phyloP scores from a whole-genome alignment of 1,284 basidiomycete genomes.

The Ceratobasidium sp. region DNA sequence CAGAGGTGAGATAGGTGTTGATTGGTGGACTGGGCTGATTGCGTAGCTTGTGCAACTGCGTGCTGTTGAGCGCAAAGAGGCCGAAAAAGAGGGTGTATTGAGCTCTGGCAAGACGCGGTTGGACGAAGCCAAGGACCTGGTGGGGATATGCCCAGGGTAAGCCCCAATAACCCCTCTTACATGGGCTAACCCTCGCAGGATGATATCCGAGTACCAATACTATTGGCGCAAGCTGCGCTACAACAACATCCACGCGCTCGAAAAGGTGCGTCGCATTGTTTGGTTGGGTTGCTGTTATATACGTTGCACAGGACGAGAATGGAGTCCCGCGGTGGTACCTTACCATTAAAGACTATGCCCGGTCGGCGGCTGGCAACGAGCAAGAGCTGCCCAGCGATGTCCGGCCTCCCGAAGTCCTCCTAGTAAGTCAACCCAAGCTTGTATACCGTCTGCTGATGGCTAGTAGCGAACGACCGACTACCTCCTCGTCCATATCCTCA shows the following conservation, averaged over 20 bases:
- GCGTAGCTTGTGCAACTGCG: conserved; percentile 24
- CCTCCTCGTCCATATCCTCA: conserved; percentile 18
- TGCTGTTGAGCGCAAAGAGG: conserved; percentile 22
- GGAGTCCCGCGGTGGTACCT: conserved; percentile 25
- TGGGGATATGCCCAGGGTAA: conserved; percentile 32
- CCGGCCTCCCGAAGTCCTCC: conserved; percentile 16
- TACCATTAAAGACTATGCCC: conserved; percentile 32
- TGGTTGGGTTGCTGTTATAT: conserved; percentile 4
- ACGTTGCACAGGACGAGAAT: conserved; percentile 25
- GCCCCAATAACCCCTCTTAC: not conserved
- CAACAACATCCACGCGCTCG: conserved; percentile 26
- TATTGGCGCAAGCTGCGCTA: conserved; percentile 32
- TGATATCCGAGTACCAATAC: conserved; percentile 37
- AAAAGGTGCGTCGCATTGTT: conserved; percentile 17
- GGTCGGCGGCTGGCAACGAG: conserved; percentile 31
- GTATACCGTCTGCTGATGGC: not conserved
- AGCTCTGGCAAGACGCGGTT: conserved; percentile 22
- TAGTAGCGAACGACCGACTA: conserved; percentile 33
- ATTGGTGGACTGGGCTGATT: not conserved
- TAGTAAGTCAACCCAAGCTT: not conserved
- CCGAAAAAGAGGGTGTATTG: conserved; percentile 10
- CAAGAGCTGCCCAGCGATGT: conserved; percentile 33
- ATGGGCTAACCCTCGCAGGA: conserved; percentile 1
- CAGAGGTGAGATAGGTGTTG: not conserved
- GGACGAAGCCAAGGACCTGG: conserved; percentile 33